Conservation (phyloP, 2,329 filamentous ascomycete species). For the Exophiala aquamarina region DNA sequence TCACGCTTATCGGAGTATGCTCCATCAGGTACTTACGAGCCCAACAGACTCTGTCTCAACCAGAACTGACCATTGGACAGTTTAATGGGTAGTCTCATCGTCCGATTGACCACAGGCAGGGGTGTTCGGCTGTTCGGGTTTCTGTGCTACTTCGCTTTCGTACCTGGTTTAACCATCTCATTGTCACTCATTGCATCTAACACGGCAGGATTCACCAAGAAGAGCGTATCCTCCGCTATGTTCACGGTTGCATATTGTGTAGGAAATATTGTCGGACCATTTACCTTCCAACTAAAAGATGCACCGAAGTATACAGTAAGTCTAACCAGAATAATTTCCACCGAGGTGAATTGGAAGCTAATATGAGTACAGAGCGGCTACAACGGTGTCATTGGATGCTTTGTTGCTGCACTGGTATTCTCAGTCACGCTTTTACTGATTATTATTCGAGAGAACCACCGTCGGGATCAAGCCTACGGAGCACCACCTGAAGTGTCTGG, state of each 20-base stretch:
- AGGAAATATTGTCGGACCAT: slow-evolving; percentile 54
- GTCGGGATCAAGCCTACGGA: background rate
- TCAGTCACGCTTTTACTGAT: background rate
- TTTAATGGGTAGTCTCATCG: slow-evolving; percentile 32
- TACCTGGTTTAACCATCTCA: slow-evolving; percentile 29
- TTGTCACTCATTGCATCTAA: slow-evolving; percentile 34
- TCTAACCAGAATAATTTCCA: background rate
- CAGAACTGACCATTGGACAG: background rate
- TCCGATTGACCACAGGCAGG: slow-evolving; percentile 32
- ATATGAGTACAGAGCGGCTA: background rate
- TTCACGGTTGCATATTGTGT: slow-evolving; percentile 57
- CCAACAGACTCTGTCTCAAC: too few relatives aligned
- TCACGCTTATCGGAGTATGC: background rate
- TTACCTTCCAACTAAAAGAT: background rate
- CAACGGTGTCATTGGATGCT: background rate
- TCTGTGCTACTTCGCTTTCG: slow-evolving; percentile 33
- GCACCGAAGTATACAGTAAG: background rate
- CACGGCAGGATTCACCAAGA: slow-evolving; percentile 56
- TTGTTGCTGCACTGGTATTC: background rate
- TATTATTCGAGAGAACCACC: background rate
- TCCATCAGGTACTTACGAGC: too few relatives aligned
- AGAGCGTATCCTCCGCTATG: slow-evolving; percentile 51
- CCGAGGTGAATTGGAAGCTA: background rate
- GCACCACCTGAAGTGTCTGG: too few relatives aligned
- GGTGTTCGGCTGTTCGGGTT: slow-evolving; percentile 32